A percentile compares a stretch with the other conserved stretches of the same genome.
These are phyloP conservation scores for Mollisia scopiformis DNA, from an alignment of 2,329 filamentous ascomycete species.

Conservation along the genomic window DNA sequence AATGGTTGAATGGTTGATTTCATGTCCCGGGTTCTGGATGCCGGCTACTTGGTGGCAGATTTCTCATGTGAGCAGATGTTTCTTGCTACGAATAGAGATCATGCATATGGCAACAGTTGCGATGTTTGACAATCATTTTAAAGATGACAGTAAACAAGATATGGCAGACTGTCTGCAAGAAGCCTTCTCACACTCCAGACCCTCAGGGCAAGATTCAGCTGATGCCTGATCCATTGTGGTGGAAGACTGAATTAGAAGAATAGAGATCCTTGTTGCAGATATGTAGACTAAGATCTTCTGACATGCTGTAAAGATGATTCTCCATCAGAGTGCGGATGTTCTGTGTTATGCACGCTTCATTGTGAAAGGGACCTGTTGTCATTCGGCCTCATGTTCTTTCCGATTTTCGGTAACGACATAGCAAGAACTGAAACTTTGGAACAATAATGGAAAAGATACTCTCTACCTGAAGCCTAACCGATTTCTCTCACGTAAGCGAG, in stretches of 20 bases:
- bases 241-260: not conserved
- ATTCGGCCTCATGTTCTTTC: not conserved
- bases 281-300: constrained; percentile 3
- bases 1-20: too few relatives aligned
- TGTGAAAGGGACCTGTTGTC: constrained; percentile 5
- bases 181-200: too few relatives aligned
- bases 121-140: too few relatives aligned
- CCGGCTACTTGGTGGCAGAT: too few relatives aligned
- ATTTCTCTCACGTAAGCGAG: constrained; percentile 1
- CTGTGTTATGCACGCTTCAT: constrained; percentile 7
- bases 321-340: constrained; percentile 3
- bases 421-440: not conserved
- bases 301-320: constrained; percentile 4
- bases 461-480: not conserved
- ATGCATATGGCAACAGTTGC: too few relatives aligned
- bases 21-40: too few relatives aligned
- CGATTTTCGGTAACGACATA: not conserved
- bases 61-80: too few relatives aligned
- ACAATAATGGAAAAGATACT: not conserved
- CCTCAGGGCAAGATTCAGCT: too few relatives aligned
- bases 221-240: constrained; percentile 12
- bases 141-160: too few relatives aligned
- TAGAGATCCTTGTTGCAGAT: not conserved
- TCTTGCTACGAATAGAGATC: too few relatives aligned
- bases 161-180: too few relatives aligned